Base-by-base conservation (phyloP, 2,329 filamentous ascomycete genomes). In the Nemania bipapillata region DNA sequence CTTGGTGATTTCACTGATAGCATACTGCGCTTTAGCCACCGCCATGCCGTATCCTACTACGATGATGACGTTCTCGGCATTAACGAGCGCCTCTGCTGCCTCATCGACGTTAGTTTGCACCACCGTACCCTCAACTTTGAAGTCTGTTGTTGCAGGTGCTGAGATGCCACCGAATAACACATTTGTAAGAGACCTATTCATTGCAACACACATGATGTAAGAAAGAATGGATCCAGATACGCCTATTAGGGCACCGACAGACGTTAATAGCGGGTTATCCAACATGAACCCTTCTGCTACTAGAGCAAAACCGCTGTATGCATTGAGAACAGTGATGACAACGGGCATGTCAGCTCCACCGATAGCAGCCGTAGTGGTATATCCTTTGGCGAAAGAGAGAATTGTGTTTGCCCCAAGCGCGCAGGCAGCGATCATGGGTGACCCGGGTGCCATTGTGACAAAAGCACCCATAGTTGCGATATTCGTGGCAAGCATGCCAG, bases 341-440 rank as follows among this genome's bases (percentile, higher is more conserved):
- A 96, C 93, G 80, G 88, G 93, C 93, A 97, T 97, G 76, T 97
- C 94, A 12, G 93, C 93, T n/a, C 93, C 94, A 24, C 94, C 94
- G 75, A 97, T 96, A 0, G 92, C 92, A 1, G 93, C 87, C 0
- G 94, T 97, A 0, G 93, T 96, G 0, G 93, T 97, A 77, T 89
- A 96, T 7, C 94, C 94, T 79, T 97, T 95, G 70, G 91, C 82
- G 79, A 97, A 97, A 68, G 91, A 94, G 26, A 97, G 83, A 0
- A 87, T 83, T 0, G 93, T 90, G 77, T 92, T 97, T 47, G 91
- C 91, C 28, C 90, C 88, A 1, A 97, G 83, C 53, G 92, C 94
- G 0, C 88, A 89, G 0, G 93, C 93, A 7, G 93, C 94, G 72
- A 97, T 91, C 65, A 89, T 82, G 0, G 93, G 93, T 0, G 90